A percentile compares a stretch with the other conserved stretches of the same genome.
Evolutionary conservation across 352 stramenopile species (phyloP).

Genomic region (Phytophthora palmivora): DNA sequence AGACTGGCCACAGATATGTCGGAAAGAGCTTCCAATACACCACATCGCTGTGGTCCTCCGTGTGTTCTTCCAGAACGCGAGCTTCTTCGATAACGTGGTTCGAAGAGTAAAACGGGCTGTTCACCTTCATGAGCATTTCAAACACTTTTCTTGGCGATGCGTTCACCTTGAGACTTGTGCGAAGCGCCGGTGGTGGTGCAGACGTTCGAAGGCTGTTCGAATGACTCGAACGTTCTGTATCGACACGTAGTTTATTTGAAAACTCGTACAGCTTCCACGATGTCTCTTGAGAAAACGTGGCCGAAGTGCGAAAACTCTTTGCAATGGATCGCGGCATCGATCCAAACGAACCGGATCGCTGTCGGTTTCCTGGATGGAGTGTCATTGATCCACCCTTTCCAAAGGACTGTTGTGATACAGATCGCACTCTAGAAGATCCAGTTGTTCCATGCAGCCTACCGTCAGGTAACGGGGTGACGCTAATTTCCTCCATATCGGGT

Average conservation of each 20-base stretch:
- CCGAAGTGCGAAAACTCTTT: conserved; percentile 79
- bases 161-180: conserved; percentile 76
- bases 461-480: conserved; percentile 24
- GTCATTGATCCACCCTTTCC: conserved; percentile 19
- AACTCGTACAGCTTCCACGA: conserved; percentile 82
- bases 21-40: conserved; percentile 79
- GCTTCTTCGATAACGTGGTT: conserved; percentile 83
- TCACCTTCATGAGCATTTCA: conserved; percentile 74
- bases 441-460: conserved; percentile 9
- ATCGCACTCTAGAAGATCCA: conserved; percentile 8
- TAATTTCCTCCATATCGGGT: conserved; percentile 45
- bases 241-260: conserved; percentile 73
- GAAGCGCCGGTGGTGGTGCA: conserved; percentile 60
- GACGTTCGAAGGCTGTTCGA: conserved; percentile 44
- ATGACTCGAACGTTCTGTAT: conserved; percentile 61
- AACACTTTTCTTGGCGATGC: conserved; percentile 75
- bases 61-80: conserved; percentile 68
- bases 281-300: conserved; percentile 80
- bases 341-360: conserved; percentile 69
- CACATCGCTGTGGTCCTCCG: conserved; percentile 77
- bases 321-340: conserved; percentile 79
- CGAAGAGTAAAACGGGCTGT: conserved; percentile 74
- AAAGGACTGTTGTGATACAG: conserved; percentile 27
- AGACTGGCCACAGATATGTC: conserved; percentile 78
- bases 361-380: conserved; percentile 29